Evolutionary conservation across 306 rosid genomes (phyloP), one percentile per base, ranked within the genome.

Genomic region (Inga laurina): DNA sequence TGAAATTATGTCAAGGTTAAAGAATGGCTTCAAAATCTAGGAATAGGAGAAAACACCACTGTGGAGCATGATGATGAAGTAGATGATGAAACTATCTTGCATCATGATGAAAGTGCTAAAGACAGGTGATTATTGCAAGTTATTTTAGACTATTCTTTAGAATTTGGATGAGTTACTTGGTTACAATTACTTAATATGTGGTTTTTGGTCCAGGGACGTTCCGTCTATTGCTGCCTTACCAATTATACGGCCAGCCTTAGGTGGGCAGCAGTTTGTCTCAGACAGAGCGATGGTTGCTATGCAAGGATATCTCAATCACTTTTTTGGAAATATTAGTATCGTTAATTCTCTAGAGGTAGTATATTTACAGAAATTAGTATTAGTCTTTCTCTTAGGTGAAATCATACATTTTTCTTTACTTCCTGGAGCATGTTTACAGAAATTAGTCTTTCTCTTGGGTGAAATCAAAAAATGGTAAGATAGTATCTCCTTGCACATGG

Each of bases 11-110:
- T 92, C 90, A 91, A 97, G 99, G 99, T 97, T 92, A 97, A 94
- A 97, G 99, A 97, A 88, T 97, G 99, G 99, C 98, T 97, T 92
- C 99, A 97, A 94, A 97, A 92, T 94, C 99, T 97, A 97, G 99
- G 99, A 97, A 94, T 97, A 72, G 99, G 97, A 85, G 99, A 96
- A 72, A 86, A 92, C 75, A 68, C 86, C 4, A 66, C 91, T 16
- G 87, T 92, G 81, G 92, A 69, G 80, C 98, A 90, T 27, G 99
- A 88, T 74, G 97, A 91, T n/a, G 97, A 96, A 59, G 85, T 86
- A 9, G 95, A 94, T 27, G 98, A 97, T 46, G 99, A 90, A 80
- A 46, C 92, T 37, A 87, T 87, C 61, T 19, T 93, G 57, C 93
- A 92, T 80, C 85, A 82, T 7, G 99, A 93, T 30, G 98, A 89